A percentile compares a stretch with the other conserved stretches of the same genome.
Conservation (phyloP, 257 asterid species). For the Primulina huaijiensis region DNA sequence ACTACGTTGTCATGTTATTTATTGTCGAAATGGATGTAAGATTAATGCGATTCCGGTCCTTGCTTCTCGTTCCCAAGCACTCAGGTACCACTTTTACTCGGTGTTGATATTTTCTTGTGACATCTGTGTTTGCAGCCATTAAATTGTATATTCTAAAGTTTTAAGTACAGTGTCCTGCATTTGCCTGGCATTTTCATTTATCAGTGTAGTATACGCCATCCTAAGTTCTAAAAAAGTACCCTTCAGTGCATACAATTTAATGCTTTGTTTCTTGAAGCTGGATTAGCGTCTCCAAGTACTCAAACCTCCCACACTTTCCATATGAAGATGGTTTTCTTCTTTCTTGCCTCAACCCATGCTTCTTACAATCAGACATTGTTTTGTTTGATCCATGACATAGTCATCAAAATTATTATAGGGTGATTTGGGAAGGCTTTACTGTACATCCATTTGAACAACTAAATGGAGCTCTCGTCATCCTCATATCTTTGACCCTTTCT, state of each 20-base stretch:
- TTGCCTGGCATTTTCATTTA: slow-evolving; percentile 7
- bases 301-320: background rate
- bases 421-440: background rate
- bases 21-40: slow-evolving; percentile 84
- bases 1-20: slow-evolving; percentile 83
- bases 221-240: background rate
- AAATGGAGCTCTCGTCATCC: background rate
- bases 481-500: background rate
- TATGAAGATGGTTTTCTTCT: background rate
- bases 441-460: background rate
- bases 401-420: too few relatives aligned
- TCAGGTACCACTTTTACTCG: background rate
- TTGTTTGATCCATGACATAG: background rate
- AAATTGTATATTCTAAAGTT: background rate
- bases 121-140: background rate
- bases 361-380: background rate
- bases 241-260: background rate
- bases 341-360: background rate
- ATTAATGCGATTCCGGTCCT: slow-evolving; percentile 85
- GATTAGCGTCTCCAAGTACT: background rate
- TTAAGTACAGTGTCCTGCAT: background rate
- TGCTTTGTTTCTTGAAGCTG: background rate
- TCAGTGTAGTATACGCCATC: background rate
- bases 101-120: slow-evolving; percentile 1
- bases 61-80: slow-evolving; percentile 53